A percentile compares a stretch with the other conserved stretches of the same genome.
These are phyloP conservation scores for Fusarium chaquense DNA, from an alignment of 2,329 filamentous ascomycete species.

Conservation along the genomic window DNA sequence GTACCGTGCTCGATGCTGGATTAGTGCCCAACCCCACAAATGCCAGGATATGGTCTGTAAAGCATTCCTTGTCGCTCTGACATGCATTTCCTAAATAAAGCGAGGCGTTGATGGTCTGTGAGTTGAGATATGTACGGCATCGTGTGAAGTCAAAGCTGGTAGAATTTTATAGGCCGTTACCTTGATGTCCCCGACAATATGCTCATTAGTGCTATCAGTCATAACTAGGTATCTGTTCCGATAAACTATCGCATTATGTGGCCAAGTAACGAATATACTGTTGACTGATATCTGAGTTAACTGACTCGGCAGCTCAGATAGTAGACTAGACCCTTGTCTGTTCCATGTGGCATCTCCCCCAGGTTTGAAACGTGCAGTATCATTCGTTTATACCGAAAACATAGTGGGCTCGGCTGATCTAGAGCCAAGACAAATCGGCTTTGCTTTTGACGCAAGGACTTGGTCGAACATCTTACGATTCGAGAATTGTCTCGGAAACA, in stretches of 20 bases:
- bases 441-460: not conserved
- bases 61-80: constrained; percentile 20
- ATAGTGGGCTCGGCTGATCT: not conserved
- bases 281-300: not conserved
- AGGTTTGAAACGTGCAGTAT: constrained; percentile 20
- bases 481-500: constrained; percentile 4
- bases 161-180: not conserved
- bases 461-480: not conserved
- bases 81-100: constrained; percentile 4
- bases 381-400: constrained; percentile 24
- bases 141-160: not conserved
- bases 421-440: constrained; percentile 12
- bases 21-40: constrained; percentile 28
- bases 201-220: not conserved
- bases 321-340: constrained; percentile 20
- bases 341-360: constrained; percentile 37
- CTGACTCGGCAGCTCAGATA: not conserved
- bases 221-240: not conserved
- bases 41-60: constrained; percentile 6
- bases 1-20: constrained; percentile 20
- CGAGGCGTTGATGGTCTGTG: constrained; percentile 32
- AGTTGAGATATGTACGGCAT: constrained; percentile 22
- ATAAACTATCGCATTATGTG: not conserved
- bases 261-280: not conserved
- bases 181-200: not conserved